These are phyloP conservation scores for Akanthomyces lecanii DNA, from an alignment of 2,329 filamentous ascomycete genomes.

Conservation along the genomic window DNA sequence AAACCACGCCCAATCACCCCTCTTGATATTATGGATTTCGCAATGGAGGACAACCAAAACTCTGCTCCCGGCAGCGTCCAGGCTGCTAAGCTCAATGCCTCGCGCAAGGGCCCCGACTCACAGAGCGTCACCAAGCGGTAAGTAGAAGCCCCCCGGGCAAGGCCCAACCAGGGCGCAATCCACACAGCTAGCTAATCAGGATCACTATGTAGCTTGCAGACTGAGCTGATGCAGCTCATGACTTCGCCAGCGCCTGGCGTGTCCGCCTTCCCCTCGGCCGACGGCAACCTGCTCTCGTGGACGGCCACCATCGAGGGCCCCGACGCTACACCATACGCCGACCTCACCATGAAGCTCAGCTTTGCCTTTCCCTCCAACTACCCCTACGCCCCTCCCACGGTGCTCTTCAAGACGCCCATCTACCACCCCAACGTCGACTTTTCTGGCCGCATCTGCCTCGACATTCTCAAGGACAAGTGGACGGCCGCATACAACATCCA, in stretches of 20 bases:
- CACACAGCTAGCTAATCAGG: not conserved
- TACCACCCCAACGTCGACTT: slow-evolving; percentile 99
- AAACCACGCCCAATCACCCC: not conserved
- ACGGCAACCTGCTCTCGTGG: slow-evolving; percentile 89
- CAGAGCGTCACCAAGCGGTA: slow-evolving; percentile 78
- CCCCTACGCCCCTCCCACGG: slow-evolving; percentile 83
- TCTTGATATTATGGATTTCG: slow-evolving; percentile 36
- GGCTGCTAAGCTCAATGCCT: slow-evolving; percentile 56
- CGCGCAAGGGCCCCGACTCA: slow-evolving; percentile 58
- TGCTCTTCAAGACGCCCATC: slow-evolving; percentile 97
- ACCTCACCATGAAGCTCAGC: slow-evolving; percentile 84
- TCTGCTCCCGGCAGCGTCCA: slow-evolving; percentile 59
- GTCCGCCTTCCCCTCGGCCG: slow-evolving; percentile 87
- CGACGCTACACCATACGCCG: slow-evolving; percentile 83
- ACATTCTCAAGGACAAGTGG: slow-evolving; percentile 99
- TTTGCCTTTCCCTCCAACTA: slow-evolving; percentile 91
- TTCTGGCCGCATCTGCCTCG: slow-evolving; percentile 91
- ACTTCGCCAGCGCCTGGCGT: slow-evolving; percentile 88
- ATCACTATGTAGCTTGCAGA: slow-evolving; percentile 67
- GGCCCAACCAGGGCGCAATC: not conserved
- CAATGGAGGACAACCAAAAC: slow-evolving; percentile 59
- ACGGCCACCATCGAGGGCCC: slow-evolving; percentile 91
- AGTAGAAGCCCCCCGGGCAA: slow-evolving; percentile 18
- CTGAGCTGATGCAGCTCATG: slow-evolving; percentile 98
- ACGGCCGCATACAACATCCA: slow-evolving; percentile 96